A percentile compares a stretch with the other conserved stretches of the same genome.
These are phyloP conservation scores for Paraglomus brasilianum DNA, from an alignment of 192 early-diverging fungal species.

Conservation along the genomic window DNA sequence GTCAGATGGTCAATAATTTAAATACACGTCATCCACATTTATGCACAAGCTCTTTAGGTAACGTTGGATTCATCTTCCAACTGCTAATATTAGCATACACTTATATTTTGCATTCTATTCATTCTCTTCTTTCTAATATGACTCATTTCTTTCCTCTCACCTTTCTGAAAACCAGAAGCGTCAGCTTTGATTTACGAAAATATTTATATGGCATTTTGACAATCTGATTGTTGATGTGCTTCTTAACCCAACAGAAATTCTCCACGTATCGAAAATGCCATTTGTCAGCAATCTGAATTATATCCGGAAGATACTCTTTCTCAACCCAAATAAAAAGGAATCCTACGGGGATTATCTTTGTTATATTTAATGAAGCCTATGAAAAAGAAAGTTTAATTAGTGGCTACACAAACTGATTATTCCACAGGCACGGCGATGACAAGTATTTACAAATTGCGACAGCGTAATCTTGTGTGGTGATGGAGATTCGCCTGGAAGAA, in stretches of 20 bases:
- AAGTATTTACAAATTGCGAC: conserved; percentile 54
- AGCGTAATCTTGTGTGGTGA: conserved; percentile 63
- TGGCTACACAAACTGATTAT: conserved; percentile 31
- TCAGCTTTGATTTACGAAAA: conserved; percentile 87
- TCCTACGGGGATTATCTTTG: conserved; percentile 67
- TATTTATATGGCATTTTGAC: conserved; percentile 63
- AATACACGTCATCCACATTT: not conserved
- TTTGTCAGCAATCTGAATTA: conserved; percentile 66
- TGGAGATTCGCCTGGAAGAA: conserved; percentile 62
- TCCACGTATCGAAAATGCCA: conserved; percentile 95
- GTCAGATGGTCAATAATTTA: too few relatives aligned
- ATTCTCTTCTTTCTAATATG: too few relatives aligned
- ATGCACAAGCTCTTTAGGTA: not conserved
- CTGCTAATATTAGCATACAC: not conserved
- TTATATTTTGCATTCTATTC: not conserved
- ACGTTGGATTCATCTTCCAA: not conserved
- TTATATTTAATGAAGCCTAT: conserved; percentile 50
- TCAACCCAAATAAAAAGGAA: conserved; percentile 96
- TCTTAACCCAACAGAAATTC: conserved; percentile 96
- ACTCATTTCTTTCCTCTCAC: conserved; percentile 27
- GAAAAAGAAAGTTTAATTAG: not conserved
- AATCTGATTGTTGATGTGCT: conserved; percentile 80
- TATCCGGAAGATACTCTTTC: conserved; percentile 85
- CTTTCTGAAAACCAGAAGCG: conserved; percentile 86
- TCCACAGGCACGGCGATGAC: conserved; percentile 37